Evolutionary conservation across 495 filamentous ascomycete species (phyloP), one percentile per base, ranked within the genome.

Genomic region (Usnea hakonensis): DNA sequence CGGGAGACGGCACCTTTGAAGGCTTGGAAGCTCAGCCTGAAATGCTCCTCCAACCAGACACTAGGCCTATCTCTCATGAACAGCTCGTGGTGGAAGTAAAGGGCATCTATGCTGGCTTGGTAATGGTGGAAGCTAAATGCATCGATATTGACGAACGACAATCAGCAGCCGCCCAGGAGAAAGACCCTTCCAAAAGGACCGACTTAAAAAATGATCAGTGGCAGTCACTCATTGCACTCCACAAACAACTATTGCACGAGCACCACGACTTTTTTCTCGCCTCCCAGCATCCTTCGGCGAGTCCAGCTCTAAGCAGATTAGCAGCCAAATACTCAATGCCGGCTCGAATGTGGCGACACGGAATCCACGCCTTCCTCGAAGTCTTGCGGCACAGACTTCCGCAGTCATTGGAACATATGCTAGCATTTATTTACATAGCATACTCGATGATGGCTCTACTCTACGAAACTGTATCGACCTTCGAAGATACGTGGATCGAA

Each of bases 401-500:
- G 0, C 72, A 74, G 0, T 77, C 73, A 19, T 63, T 77, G 36
- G 79, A 81, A n/a, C 77, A 79, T 50, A 82, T 81, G 79, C 68
- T 82, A 0, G 68, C 79, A 3, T 81, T 79, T 55, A 79, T 82
- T 43, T 79, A 80, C 60, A 73, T 81, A 1, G 79, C 79, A 2
- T 81, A 82, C 55, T 76, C 76, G 38, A 81, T 80, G 77, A 76
- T 81, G 72, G 74, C 78, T 1, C 66, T 81, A 0, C 72, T 82
- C 0, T 79, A 75, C 46, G 79, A 82, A 63, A 82, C 79, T 0
- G 78, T 81, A 0, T 70, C 78, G 1, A 74, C 79, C 0, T 95
- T 92, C 67, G 81, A 87, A 63, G 88, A 91, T 53, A 95, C 88
- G 0, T 96, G 92, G 91, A 88, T 95, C 30, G 91, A 96, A 65